Base-by-base conservation (phyloP, 163 green algal species). In the Scenedesmus sp. region DNA sequence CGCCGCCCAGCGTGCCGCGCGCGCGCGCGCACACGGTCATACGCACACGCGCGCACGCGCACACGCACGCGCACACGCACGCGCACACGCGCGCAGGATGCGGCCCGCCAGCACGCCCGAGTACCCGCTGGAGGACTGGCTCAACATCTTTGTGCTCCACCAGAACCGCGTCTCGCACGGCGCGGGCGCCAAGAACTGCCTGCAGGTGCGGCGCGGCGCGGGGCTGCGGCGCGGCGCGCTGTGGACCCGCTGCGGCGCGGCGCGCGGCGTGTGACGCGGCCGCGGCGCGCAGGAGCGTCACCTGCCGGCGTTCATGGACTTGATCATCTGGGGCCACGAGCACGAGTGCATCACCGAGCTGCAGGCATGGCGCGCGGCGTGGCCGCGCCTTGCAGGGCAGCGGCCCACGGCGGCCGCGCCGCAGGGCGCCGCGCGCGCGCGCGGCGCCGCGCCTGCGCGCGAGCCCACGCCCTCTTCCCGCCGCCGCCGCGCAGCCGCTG, bases 241-340 rank as follows among this genome's bases (percentile, higher is more conserved):
- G 44, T 45, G 7, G 11, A 72, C 47, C 63, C 11, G 29, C 17
- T 11, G n/a, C n/a, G n/a, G n/a, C n/a, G n/a, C n/a, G n/a, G n/a
- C n/a, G n/a, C n/a, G n/a, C n/a, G n/a, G n/a, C n/a, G n/a, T n/a
- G n/a, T n/a, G n/a, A n/a, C n/a, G n/a, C n/a, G n/a, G n/a, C n/a
- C n/a, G n/a, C n/a, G n/a, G n/a, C n/a, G n/a, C n/a, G n/a, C 73
- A 81, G 39, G 95, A 98, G 85, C 36, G 82, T 34, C 86, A 92
- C 77, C 85, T 99, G 65, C 83, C 94, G 11, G 39, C 72, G 22
- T 98, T 97, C 81, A 84, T 99, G 81, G 96, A 99, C 89, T 80
- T 99, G 24, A 91, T 98, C 11, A 71, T 99, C 17, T 99, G 96
- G 96, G 96, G 96, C 1, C 96, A 99, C 84, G 96, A 99, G 83